phyloP scores from a whole-genome alignment of 805 yeast species.

The Myxozyma neglecta region DNA sequence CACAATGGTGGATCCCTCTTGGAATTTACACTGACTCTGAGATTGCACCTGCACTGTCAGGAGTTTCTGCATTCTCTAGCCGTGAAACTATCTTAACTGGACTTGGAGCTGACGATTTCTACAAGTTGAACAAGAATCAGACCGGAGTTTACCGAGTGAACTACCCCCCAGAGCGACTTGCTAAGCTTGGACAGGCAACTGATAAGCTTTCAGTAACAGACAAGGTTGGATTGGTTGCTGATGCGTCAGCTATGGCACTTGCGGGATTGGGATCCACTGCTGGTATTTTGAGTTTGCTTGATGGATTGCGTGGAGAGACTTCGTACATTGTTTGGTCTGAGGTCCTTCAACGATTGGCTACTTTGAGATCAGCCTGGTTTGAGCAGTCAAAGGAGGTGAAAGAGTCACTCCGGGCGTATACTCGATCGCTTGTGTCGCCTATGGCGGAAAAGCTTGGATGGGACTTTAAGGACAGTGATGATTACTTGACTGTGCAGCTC shows the following conservation, averaged over 20 bases:
- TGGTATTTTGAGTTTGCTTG: slow-evolving; percentile 58
- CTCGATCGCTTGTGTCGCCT: slow-evolving; percentile 52
- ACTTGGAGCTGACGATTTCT: slow-evolving; percentile 43
- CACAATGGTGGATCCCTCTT: slow-evolving; percentile 51
- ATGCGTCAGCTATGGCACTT: slow-evolving; percentile 67
- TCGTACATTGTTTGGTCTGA: slow-evolving; percentile 66
- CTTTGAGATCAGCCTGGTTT: slow-evolving; percentile 40
- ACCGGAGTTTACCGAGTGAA: slow-evolving; percentile 75
- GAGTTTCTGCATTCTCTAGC: slow-evolving; percentile 35
- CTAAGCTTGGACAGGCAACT: slow-evolving; percentile 52
- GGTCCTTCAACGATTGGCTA: slow-evolving; percentile 46
- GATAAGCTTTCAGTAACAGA: slow-evolving; percentile 68
- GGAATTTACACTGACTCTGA: slow-evolving; percentile 34
- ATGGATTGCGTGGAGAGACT: slow-evolving; percentile 48
- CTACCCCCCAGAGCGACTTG: slow-evolving; percentile 68
- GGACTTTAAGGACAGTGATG: slow-evolving; percentile 53
- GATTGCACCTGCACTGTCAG: slow-evolving; percentile 29
- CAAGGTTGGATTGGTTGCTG: slow-evolving; percentile 78
- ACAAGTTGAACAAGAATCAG: slow-evolving; percentile 71
- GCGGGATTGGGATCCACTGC: slow-evolving; percentile 69
- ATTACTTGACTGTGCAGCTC: slow-evolving; percentile 62
- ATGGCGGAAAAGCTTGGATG: slow-evolving; percentile 59
- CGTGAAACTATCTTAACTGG: slow-evolving; percentile 34
- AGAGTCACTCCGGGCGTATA: slow-evolving; percentile 53
- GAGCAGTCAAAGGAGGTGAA: slow-evolving; percentile 43